Conservation (phyloP, 1,284 basidiomycete genomes). For the Coriolopsis trogii region DNA sequence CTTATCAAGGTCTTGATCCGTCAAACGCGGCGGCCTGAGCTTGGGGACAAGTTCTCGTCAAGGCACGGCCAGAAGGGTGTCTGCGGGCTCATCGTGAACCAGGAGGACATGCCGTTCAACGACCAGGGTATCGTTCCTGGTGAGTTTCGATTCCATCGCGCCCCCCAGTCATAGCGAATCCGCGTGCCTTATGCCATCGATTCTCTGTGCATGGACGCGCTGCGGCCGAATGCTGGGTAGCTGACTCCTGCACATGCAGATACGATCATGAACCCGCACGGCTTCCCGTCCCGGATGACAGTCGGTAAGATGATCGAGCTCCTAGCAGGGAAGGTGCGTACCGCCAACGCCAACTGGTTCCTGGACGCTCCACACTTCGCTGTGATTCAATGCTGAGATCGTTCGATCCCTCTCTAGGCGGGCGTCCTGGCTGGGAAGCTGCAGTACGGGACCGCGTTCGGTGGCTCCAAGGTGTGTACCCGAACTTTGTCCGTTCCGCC, state of each 20-base stretch:
- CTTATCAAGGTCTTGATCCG: conserved; percentile 98
- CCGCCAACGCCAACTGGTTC: background rate
- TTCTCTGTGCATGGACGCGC: no score
- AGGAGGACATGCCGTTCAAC: conserved; percentile 99
- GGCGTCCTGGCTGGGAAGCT: conserved; percentile 88
- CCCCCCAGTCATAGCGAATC: no score
- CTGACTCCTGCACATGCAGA: conserved; percentile 50
- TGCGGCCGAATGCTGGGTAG: conserved; percentile 14
- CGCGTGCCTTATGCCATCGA: no score
- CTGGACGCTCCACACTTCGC: conserved; percentile 9
- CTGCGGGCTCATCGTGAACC: conserved; percentile 97
- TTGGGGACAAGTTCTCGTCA: conserved; percentile 99
- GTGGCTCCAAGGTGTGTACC: conserved; percentile 83
- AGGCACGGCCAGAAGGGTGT: conserved; percentile 99
- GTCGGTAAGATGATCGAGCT: conserved; percentile 99
- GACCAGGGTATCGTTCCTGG: conserved; percentile 94
- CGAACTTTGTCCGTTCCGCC: conserved; percentile 3
- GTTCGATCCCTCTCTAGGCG: conserved; percentile 48
- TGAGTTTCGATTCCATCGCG: conserved; percentile 38
- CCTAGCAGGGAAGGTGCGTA: conserved; percentile 86
- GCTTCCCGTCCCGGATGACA: conserved; percentile 99
- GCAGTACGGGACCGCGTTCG: conserved; percentile 96
- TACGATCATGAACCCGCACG: conserved; percentile 99
- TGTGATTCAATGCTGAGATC: conserved; percentile 7
- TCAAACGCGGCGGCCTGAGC: conserved; percentile 94